Conservation (phyloP, 2,329 filamentous ascomycete genomes). For the Biscogniauxia mediterranea region DNA sequence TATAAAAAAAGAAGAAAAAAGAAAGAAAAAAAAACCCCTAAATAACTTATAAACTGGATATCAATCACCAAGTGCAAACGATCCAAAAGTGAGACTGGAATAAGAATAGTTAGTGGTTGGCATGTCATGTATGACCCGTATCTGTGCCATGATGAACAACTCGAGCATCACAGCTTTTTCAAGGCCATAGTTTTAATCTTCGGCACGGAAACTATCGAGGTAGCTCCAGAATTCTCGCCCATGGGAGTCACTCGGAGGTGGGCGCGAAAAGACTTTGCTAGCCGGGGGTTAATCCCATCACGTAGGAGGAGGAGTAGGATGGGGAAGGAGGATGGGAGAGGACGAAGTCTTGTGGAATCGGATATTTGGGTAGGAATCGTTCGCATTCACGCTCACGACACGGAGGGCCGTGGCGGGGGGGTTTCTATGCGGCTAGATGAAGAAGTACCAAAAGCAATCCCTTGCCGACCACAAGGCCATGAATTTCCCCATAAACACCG, state of each 20-base stretch:
- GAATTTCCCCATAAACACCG: slow-evolving; percentile 32
- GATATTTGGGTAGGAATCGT: slow-evolving; percentile 24
- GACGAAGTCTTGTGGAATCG: background rate
- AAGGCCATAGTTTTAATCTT: slow-evolving; percentile 55
- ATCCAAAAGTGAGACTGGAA: background rate
- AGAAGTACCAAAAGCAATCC: slow-evolving; percentile 31
- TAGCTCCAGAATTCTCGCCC: slow-evolving; percentile 56
- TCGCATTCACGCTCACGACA: slow-evolving; percentile 22
- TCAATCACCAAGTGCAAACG: background rate
- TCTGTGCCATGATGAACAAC: slow-evolving; percentile 60
- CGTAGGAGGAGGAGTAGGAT: background rate
- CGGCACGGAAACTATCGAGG: slow-evolving; percentile 57
- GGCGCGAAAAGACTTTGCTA: slow-evolving; percentile 55
- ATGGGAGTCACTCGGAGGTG: slow-evolving; percentile 38
- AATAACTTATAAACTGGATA: background rate
- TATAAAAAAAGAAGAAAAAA: too few relatives aligned
- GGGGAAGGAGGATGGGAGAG: too few relatives aligned
- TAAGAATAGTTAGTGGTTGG: background rate
- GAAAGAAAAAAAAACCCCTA: too few relatives aligned
- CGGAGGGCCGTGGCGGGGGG: slow-evolving; percentile 18
- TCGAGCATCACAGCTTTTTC: slow-evolving; percentile 60
- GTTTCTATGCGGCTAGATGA: slow-evolving; percentile 33
- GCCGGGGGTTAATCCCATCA: slow-evolving; percentile 38
- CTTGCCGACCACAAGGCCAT: slow-evolving; percentile 29
- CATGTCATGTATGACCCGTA: slow-evolving; percentile 58